Conservation (phyloP, 306 rosid species). For the Coriaria nepalensis region DNA sequence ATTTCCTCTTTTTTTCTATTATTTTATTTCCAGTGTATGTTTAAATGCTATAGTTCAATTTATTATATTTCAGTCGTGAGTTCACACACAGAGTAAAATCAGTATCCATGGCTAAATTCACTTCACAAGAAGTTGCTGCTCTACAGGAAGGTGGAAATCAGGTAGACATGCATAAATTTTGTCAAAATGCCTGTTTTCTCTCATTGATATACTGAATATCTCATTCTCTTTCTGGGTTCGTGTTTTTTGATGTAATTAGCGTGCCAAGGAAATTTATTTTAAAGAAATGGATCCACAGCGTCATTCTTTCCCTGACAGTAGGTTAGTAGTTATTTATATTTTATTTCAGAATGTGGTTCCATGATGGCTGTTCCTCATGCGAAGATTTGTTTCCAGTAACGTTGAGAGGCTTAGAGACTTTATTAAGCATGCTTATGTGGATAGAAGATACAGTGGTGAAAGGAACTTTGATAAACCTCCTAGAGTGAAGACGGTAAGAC, state of each 20-base stretch:
- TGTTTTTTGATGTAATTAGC: conserved; percentile 38
- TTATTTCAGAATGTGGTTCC: conserved; percentile 4
- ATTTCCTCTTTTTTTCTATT: conserved; percentile 12
- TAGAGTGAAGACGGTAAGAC: conserved; percentile 40
- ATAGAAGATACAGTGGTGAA: conserved; percentile 70
- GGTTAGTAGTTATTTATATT: conserved; percentile 25
- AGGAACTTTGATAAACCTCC: conserved; percentile 60
- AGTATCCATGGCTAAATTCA: conserved; percentile 89
- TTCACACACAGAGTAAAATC: conserved; percentile 91
- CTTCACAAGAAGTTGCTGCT: conserved; percentile 84
- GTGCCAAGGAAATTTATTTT: conserved; percentile 68
- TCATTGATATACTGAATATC: conserved; percentile 12
- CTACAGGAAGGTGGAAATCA: conserved; percentile 98
- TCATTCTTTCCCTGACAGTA: conserved; percentile 73
- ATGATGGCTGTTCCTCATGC: conserved; percentile 23
- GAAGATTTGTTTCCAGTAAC: conserved; percentile 49
- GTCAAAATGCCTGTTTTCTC: background rate
- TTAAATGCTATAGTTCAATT: conserved; percentile 1
- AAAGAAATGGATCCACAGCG: conserved; percentile 87
- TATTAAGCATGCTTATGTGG: conserved; percentile 89
- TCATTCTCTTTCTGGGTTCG: conserved; percentile 13
- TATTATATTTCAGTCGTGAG: conserved; percentile 61
- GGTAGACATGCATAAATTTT: conserved; percentile 22
- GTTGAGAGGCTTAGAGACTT: conserved; percentile 82
- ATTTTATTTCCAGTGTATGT: background rate